Base-by-base conservation (phyloP, 1,284 basidiomycete genomes). In the Sparassis latifolia region DNA sequence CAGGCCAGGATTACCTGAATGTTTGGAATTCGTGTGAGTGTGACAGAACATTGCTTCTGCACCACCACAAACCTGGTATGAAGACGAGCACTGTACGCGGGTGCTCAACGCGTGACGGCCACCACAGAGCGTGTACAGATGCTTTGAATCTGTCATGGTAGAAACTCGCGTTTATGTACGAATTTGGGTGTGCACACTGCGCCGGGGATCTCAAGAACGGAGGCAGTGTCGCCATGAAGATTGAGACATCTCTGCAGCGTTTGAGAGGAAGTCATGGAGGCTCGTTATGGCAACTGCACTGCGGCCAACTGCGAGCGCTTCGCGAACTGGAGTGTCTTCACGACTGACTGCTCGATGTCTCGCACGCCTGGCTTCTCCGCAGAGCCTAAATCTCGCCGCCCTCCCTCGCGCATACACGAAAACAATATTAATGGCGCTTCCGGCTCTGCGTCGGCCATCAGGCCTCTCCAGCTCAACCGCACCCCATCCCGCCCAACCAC, bases 1-100 rank as follows among this genome's bases (percentile, higher is more conserved):
- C 10, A 82, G 62, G 1, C 82, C 82, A 5, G 82, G 82, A 58
- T 85, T 85, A 7, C 82, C 82, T 82, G 55, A 37, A 45, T 45
- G 29, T 47, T n/a, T 20, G n/a, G 28, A 35, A 41, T 5, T 33
- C 6, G 10, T 5, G 35, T n/a, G 5, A 37, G 4, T 44, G 20
- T 40, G 28, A 42, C 7, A 20, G 41, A 44, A 39, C 10, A 32
- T 35, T 2, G 33, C 32, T 37, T 27, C 10, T n/a, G 9, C 10
- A 39, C 28, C 5, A 1, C 30, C 20, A 44, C 52, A 52, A 32
- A 77, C 80, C 80, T 56, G 82, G 82, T 45, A 83, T 75, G 61
- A 84, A 82, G 3, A 84, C 57, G 10, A 83, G 52, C 10, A 79
- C 60, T 0, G 57, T 59, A 28, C 48, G 33, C 2, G 62, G 63